Percentiles rank a stretch among this genome's conserved stretches.
Evolutionary conservation across 306 rosid species (phyloP).

Genomic region (Erythrophleum fordii): DNA sequence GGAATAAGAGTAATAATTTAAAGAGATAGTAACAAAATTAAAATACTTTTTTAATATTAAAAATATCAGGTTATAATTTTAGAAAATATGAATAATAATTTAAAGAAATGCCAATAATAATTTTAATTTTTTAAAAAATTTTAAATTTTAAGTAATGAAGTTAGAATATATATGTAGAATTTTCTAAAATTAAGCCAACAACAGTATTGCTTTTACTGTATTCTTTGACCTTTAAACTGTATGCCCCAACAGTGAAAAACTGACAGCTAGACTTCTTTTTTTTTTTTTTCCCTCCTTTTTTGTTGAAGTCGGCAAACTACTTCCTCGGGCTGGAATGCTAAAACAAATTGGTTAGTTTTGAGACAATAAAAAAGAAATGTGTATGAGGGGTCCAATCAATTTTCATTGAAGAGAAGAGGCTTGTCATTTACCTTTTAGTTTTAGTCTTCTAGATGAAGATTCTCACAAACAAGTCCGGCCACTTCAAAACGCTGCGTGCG

Average conservation of each 20-base stretch:
- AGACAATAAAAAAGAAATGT: not conserved
- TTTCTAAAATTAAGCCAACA: too few species aligned
- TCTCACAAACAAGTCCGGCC: not conserved
- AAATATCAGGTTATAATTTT: too few species aligned
- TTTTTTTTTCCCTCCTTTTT: not conserved
- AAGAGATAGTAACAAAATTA: too few species aligned
- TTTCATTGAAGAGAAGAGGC: too few species aligned
- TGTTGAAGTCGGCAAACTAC: slow-evolving; percentile 5
- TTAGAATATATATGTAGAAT: too few species aligned
- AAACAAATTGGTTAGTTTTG: not conserved
- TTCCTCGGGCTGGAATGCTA: not conserved
- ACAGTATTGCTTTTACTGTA: too few species aligned
- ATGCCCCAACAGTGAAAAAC: not conserved
- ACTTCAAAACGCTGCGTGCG: not conserved
- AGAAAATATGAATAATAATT: too few species aligned
- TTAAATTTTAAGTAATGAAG: too few species aligned
- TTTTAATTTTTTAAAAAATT: too few species aligned
- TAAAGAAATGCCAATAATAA: too few species aligned
- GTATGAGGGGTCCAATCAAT: not conserved
- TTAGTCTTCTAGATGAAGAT: not conserved
- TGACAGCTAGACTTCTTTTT: not conserved
- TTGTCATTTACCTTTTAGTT: not conserved
- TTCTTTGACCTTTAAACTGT: not conserved
- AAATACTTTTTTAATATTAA: too few species aligned
- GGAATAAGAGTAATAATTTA: too few species aligned